Evolutionary conservation across 208 protist species (phyloP), one percentile per base, ranked within the genome.

Genomic region (Trypanosoma vivax): DNA sequence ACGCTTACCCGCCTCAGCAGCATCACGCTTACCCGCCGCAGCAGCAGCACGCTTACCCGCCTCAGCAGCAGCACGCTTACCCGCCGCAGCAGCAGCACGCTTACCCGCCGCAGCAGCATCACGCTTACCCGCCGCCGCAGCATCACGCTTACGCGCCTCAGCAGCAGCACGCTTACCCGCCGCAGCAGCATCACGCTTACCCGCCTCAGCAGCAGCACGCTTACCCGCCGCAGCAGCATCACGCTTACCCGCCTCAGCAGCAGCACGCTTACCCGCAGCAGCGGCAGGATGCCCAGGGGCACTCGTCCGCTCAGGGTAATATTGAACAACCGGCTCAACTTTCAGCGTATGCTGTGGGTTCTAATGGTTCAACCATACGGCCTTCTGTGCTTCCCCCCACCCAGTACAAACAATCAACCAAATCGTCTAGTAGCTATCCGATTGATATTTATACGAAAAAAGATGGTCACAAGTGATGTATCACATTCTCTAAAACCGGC

Each of bases 41-140:
- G 27, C 48, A 49, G 30, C 29, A 50, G 16, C 29, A 37, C n/a
- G n/a, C n/a, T 27, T 41, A 24, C 11, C 57, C 47, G 1, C 50
- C 39, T 19, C 41, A 52, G 2, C 39, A 66, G n/a, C 46, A 24
- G 16, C 30, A 5, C 48, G 24, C 18, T n/a, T 43, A 7, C 58
- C 39, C 19, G 53, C 64, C 40, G 25, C 56, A 11, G 59, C 69
- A 19, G 41, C 74, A 64, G n/a, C n/a, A n/a, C n/a, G n/a, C n/a
- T n/a, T n/a, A n/a, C n/a, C n/a, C n/a, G n/a, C n/a, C n/a, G n/a
- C n/a, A n/a, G n/a, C n/a, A n/a, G n/a, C n/a, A n/a, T n/a, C n/a
- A 21, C 5, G 11, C 7, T 37, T 21, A 37, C 33, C 39, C 40
- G 11, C 62, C 41, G 30, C 41, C 49, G 11, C 43, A 71, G 49